Evolutionary conservation across 257 asterid species (phyloP), one percentile per base, ranked within the genome.

Genomic region (Fraxinus americana): DNA sequence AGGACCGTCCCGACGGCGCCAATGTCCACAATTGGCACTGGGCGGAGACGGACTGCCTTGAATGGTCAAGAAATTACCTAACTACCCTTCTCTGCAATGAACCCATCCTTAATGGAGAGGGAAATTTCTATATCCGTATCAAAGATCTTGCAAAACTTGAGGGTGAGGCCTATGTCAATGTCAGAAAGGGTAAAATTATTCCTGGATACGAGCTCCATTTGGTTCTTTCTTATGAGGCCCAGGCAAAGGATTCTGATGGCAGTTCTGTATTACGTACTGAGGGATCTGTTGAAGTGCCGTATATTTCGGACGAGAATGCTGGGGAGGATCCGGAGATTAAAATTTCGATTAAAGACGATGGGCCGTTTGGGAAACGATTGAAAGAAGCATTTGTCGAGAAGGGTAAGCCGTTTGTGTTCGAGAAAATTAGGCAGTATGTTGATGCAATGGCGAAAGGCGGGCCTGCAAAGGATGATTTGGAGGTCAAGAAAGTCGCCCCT

Each of bases 11-110:
- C 19, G 99, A 94, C 78, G 99, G 98, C 70, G 82, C 98, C 81
- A 94, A 94, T 77, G 98, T 94, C 77, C 98, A 94, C 88, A 91
- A 94, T 76, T 94, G 98, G 99, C 99, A 94, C 88, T 94, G 98
- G 99, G 83, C 98, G 2, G 98, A 94, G 70, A 94, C 97, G 30
- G 78, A 92, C 71, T 94, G 98, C 79, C 87, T 94, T 41, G 95
- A 87, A 1, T 94, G 98, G 99, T 90, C 98, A 4, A 82, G 91
- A 52, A 86, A 80, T 70, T 88, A 84, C 82, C 88, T 94, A 72
- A 82, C 80, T 4, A 89, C 88, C 76, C 87, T 87, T 36, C 94
- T 93, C 19, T 79, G 85, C 80, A 71, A 84, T 80, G 80, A 88
- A 80, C 4, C 88, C 52, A 14, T 90, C 27, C 81, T 95, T 78